Percentiles rank a stretch among this genome's conserved stretches.
Evolutionary conservation across 805 yeast genomes (phyloP).

Genomic region (Lipomyces japonicus): DNA sequence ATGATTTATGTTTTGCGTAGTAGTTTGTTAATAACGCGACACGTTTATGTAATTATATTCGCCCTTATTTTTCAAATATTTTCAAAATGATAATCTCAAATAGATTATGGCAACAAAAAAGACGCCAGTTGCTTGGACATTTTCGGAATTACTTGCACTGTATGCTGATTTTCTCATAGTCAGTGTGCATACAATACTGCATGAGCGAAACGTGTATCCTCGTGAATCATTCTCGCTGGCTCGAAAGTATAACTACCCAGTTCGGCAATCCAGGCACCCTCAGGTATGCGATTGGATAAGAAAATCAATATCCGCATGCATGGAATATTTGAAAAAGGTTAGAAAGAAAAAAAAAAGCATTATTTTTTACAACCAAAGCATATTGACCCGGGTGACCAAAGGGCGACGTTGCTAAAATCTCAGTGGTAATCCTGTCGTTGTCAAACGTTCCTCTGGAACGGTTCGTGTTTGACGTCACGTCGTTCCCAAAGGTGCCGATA

Average conservation of each 20-base stretch:
- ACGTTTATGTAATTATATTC: too few relatives aligned
- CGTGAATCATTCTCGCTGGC: constrained; percentile 45
- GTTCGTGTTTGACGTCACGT: constrained; percentile 40
- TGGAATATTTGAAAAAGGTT: constrained; percentile 23
- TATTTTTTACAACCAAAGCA: not conserved
- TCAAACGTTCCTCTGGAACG: constrained; percentile 39
- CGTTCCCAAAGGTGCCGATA: constrained; percentile 33
- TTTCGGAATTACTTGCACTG: constrained; percentile 14
- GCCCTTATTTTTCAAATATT: too few relatives aligned
- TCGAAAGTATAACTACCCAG: constrained; percentile 45
- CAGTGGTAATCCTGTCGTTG: constrained; percentile 42
- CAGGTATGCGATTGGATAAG: constrained; percentile 46
- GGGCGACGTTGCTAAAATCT: constrained; percentile 28
- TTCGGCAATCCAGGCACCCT: constrained; percentile 47
- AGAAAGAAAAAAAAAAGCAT: too few relatives aligned
- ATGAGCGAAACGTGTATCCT: constrained; percentile 53
- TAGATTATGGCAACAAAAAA: too few relatives aligned
- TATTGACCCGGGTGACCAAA: not conserved
- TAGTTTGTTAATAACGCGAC: too few relatives aligned
- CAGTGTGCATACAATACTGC: constrained; percentile 54
- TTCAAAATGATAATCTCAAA: too few relatives aligned
- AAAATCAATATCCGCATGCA: constrained; percentile 37
- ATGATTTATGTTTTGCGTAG: too few relatives aligned
- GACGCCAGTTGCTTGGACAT: too few relatives aligned
- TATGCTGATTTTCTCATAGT: constrained; percentile 42